phyloP scores from a whole-genome alignment of 2,329 filamentous ascomycete species.

The Colletotrichum sp. region DNA sequence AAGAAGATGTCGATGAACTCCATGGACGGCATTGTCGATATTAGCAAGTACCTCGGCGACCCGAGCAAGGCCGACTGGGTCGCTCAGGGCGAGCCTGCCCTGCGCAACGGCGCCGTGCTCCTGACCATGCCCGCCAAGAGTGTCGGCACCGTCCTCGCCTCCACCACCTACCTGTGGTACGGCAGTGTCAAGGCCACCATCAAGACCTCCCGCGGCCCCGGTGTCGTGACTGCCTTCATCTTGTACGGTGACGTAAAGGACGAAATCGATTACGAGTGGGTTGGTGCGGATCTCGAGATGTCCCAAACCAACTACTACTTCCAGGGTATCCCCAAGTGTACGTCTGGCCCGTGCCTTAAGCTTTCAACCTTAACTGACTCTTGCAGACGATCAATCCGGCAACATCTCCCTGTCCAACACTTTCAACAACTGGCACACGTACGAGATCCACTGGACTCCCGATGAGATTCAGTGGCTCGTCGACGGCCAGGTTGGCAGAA shows the following conservation, averaged over 20 bases:
- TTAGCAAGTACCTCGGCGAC: conserved; percentile 87
- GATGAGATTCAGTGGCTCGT: conserved; percentile 87
- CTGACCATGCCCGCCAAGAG: conserved; percentile 89
- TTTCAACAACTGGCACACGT: conserved; percentile 81
- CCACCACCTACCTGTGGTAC: conserved; percentile 94
- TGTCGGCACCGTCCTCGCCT: conserved; percentile 84
- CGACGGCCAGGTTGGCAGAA: conserved; percentile 79
- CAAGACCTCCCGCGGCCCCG: conserved; percentile 82
- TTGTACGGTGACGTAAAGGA: conserved; percentile 95
- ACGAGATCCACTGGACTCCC: conserved; percentile 91
- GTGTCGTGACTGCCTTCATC: conserved; percentile 98
- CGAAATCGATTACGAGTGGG: conserved; percentile 96
- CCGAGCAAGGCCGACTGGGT: conserved; percentile 85
- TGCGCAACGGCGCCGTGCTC: conserved; percentile 70
- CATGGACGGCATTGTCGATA: conserved; percentile 72
- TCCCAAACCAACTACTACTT: conserved; percentile 98
- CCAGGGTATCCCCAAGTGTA: conserved; percentile 91
- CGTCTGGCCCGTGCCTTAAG: conserved; percentile 39
- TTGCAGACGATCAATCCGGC: conserved; percentile 72
- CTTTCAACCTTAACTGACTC: conserved; percentile 16
- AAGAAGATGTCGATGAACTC: conserved; percentile 75
- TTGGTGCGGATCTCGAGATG: conserved; percentile 77
- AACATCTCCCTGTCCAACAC: conserved; percentile 77
- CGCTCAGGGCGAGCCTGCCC: conserved; percentile 75
- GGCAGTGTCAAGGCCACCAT: conserved; percentile 86